phyloP scores from a whole-genome alignment of 1,284 basidiomycete species.

The Moesziomyces parantarcticus region DNA sequence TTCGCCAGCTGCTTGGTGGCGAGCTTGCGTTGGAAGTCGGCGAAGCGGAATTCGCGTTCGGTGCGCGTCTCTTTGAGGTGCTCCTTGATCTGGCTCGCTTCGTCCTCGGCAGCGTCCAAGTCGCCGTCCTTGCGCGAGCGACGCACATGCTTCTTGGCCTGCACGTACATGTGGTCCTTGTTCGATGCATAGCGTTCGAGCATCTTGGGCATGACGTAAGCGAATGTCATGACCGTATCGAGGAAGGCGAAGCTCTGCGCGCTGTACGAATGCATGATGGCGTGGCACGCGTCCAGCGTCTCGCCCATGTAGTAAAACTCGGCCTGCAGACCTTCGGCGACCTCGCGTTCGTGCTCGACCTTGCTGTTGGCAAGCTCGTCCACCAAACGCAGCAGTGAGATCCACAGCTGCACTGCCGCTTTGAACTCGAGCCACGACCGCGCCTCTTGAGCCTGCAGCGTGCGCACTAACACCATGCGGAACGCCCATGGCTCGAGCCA shows the following conservation, averaged over 20 bases:
- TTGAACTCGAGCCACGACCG: slow-evolving; percentile 64
- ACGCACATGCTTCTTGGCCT: slow-evolving; percentile 51
- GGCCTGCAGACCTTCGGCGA: slow-evolving; percentile 61
- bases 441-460: slow-evolving; percentile 52
- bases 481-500: slow-evolving; percentile 66
- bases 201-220: slow-evolving; percentile 61
- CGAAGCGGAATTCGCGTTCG: slow-evolving; percentile 64
- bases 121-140: slow-evolving; percentile 44
- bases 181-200: slow-evolving; percentile 62
- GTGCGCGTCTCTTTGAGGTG: slow-evolving; percentile 39
- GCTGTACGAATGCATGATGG: slow-evolving; percentile 57
- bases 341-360: slow-evolving; percentile 47
- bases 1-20: slow-evolving; percentile 56
- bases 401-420: slow-evolving; percentile 63
- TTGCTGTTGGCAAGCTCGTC: slow-evolving; percentile 58
- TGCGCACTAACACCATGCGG: slow-evolving; percentile 58
- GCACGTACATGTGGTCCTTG: slow-evolving; percentile 64
- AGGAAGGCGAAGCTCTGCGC: slow-evolving; percentile 64
- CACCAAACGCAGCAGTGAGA: slow-evolving; percentile 58
- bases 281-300: slow-evolving; percentile 56
- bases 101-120: slow-evolving; percentile 45
- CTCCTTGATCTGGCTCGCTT: slow-evolving; percentile 42
- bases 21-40: slow-evolving; percentile 61
- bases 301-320: slow-evolving; percentile 65
- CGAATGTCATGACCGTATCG: slow-evolving; percentile 59